Evolutionary conservation across 1,139 yeast genomes (phyloP).

Genomic region (Tardiomyces digboiensis): DNA sequence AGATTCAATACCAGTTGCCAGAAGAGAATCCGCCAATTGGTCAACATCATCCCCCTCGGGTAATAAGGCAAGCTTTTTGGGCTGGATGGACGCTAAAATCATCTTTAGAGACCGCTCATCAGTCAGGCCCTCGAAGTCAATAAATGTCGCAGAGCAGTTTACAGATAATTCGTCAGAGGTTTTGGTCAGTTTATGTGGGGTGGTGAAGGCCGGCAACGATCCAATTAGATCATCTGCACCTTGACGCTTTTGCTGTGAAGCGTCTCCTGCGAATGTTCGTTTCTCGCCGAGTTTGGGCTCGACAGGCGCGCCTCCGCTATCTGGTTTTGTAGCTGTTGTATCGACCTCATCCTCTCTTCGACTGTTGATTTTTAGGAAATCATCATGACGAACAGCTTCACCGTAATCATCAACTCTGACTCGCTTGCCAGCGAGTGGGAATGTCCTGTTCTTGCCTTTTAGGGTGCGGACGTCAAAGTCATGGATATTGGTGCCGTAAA

Average conservation of each 20-base stretch:
- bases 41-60: slow-evolving; percentile 5
- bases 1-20: slow-evolving; percentile 7
- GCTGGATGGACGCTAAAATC: slow-evolving; percentile 72
- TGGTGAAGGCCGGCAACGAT: slow-evolving; percentile 33
- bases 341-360: slow-evolving; percentile 2
- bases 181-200: slow-evolving; percentile 43
- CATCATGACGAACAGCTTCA: slow-evolving; percentile 51
- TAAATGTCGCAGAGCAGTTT: slow-evolving; percentile 63
- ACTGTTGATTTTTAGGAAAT: slow-evolving; percentile 34
- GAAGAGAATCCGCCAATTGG: slow-evolving; percentile 8
- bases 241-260: slow-evolving; percentile 10
- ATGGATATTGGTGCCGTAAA: slow-evolving; percentile 30
- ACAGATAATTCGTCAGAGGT: slow-evolving; percentile 35
- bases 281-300: slow-evolving; percentile 29
- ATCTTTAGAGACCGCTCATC: slow-evolving; percentile 76
- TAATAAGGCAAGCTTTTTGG: slow-evolving; percentile 56
- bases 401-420: slow-evolving; percentile 82
- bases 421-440: slow-evolving; percentile 55
- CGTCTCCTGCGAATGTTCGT: slow-evolving; percentile 27
- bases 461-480: slow-evolving; percentile 63
- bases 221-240: slow-evolving; percentile 34
- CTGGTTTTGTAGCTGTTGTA: neutral
- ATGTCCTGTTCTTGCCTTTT: slow-evolving; percentile 62
- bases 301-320: slow-evolving; percentile 6
- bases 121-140: slow-evolving; percentile 79